Evolutionary conservation across 768 basidiomycete genomes (phyloP), one percentile per base, ranked within the genome.

Genomic region (Podaxis rugospora): DNA sequence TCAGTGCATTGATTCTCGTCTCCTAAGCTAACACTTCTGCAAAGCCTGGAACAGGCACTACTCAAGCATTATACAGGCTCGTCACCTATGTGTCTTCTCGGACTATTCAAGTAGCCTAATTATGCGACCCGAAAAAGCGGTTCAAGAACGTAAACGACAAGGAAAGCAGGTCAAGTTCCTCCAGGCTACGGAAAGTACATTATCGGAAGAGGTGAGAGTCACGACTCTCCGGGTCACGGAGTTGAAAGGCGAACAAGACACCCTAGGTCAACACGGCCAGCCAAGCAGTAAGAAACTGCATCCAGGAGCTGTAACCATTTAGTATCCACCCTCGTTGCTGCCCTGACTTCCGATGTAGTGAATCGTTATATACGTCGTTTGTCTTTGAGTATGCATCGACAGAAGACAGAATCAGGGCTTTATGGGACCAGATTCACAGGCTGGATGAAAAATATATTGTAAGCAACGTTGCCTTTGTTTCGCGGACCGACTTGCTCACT

Each of bases 61-160:
- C 35, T 61, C 16, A 61, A 61, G 21, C 59, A 61, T 23, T 54
- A 54, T 16, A 23, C 52, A 14, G 52, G 59, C 55, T 47, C 40
- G 44, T 23, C 36, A 3, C 25, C 40, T 18, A n/a, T 18, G 18
- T 5, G n/a, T n/a, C 4, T 37, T 21, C 13, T 54, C 7, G 4
- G 21, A 11, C 21, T 11, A n/a, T 40, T 16, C 37, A 7, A 23
- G 36, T 11, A 11, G 5, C n/a, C 36, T n/a, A 9, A 32, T 13
- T 37, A 23, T 9, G 6, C 42, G 35, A 21, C 11, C 52, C 11
- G 52, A 18, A 54, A 39, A 23, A 54, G 59, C 52, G 13, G 23
- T 27, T 1, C 44, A 54, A 49, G 40, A 54, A 39, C 59, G 59
- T 28, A 61, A 61, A 27, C 28, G 49, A 16, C 52, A 39, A 54